Conservation (phyloP, 2,329 filamentous ascomycete genomes). For the Ceratocystis destructans region DNA sequence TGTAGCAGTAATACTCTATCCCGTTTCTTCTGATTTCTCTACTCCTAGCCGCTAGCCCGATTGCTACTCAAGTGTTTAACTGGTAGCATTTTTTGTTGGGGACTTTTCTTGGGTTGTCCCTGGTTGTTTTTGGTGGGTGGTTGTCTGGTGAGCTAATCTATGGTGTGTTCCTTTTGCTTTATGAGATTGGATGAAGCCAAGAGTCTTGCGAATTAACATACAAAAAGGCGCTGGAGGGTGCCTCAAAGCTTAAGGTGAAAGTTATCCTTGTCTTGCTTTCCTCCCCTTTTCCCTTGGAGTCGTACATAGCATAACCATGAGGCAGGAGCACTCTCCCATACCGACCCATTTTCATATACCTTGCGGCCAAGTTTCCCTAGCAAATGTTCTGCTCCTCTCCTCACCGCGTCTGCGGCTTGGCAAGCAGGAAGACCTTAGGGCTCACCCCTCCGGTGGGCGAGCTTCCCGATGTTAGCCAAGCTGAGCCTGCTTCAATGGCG, state of each 20-base stretch:
- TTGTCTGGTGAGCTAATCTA: neutral
- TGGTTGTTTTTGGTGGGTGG: neutral
- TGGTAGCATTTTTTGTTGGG: neutral
- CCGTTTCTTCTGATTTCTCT: slow-evolving; percentile 1
- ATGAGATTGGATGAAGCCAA: slow-evolving; percentile 2
- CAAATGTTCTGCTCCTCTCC: neutral
- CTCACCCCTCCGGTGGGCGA: neutral
- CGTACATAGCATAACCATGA: neutral
- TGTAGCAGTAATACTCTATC: neutral
- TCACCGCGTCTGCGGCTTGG: neutral
- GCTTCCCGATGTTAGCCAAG: neutral
- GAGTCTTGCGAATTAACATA: neutral
- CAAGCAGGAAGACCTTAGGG: neutral
- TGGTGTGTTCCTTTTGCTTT: neutral
- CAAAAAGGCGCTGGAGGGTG: neutral
- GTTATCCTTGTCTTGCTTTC: neutral
- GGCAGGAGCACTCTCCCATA: neutral
- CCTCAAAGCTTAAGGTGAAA: neutral
- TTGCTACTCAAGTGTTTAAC: no score
- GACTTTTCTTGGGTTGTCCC: neutral
- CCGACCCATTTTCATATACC: neutral
- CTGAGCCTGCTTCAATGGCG: slow-evolving; percentile 1
- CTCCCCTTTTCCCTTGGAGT: neutral
- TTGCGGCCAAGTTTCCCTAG: neutral
- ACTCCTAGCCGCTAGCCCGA: neutral